A percentile compares a stretch with the other conserved stretches of the same genome.
Conservation (phyloP, 306 rosid genomes). For the Prunus kanzakura region DNA sequence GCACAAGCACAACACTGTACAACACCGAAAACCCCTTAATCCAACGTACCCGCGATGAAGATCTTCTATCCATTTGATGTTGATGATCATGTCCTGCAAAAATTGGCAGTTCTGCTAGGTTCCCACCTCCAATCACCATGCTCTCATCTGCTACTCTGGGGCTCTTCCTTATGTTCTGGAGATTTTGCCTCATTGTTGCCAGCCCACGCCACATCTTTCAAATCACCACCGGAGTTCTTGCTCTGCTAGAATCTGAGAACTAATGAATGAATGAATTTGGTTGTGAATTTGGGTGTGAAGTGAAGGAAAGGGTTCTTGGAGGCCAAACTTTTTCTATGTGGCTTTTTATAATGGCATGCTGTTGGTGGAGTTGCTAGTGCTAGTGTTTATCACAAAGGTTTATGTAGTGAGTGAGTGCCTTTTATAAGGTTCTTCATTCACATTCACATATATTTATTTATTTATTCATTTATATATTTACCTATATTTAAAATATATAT, state of each 20-base stretch:
- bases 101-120: constrained; percentile 32
- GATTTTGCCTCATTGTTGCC: constrained; percentile 42
- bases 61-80: constrained; percentile 39
- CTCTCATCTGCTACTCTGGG: constrained; percentile 87
- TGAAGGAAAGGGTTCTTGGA: constrained; percentile 15
- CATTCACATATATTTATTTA: constrained; percentile 6
- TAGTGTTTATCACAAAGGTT: constrained; percentile 60
- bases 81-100: constrained; percentile 25
- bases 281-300: neutral
- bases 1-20: constrained; percentile 49
- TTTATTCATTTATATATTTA: neutral
- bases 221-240: neutral
- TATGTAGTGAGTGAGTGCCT: constrained; percentile 22
- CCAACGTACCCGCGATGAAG: neutral
- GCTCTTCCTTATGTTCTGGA: constrained; percentile 55
- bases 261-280: neutral
- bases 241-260: neutral
- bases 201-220: constrained; percentile 39
- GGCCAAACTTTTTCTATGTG: constrained; percentile 13
- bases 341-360: constrained; percentile 45
- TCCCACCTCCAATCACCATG: constrained; percentile 46
- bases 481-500: no score
- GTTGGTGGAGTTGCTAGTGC: constrained; percentile 56
- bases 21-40: constrained; percentile 43
- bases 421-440: constrained; percentile 41